A percentile compares a stretch with the other conserved stretches of the same genome.
phyloP scores from a whole-genome alignment of 768 basidiomycete species.

The Rhizopogon vesiculosus region DNA sequence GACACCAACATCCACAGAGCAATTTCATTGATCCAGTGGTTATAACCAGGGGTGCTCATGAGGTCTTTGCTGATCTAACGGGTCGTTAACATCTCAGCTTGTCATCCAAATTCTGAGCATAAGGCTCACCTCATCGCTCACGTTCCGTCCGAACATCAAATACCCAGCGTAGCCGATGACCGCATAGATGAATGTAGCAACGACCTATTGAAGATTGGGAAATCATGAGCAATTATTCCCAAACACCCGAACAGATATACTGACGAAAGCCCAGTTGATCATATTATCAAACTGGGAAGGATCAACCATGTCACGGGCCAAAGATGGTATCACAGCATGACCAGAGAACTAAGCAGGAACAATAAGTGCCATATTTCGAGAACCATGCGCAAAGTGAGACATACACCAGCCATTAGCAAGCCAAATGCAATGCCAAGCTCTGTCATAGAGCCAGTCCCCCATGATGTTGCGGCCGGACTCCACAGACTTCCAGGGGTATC shows the following conservation, averaged over 20 bases:
- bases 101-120: neutral
- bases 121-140: slow-evolving; percentile 70
- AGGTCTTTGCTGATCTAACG: slow-evolving; percentile 79
- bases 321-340: slow-evolving; percentile 86
- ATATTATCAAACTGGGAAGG: slow-evolving; percentile 72
- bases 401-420: slow-evolving; percentile 87
- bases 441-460: slow-evolving; percentile 45
- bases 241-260: slow-evolving; percentile 18
- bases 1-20: slow-evolving; percentile 87
- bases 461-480: slow-evolving; percentile 64
- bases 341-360: slow-evolving; percentile 64
- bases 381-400: slow-evolving; percentile 1
- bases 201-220: slow-evolving; percentile 32
- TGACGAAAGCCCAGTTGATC: slow-evolving; percentile 83
- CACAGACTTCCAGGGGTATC: slow-evolving; percentile 79
- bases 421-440: slow-evolving; percentile 81
- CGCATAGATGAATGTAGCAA: slow-evolving; percentile 60
- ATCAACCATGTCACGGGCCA: slow-evolving; percentile 86
- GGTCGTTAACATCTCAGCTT: neutral
- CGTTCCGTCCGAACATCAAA: slow-evolving; percentile 80
- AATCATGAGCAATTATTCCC: neutral
- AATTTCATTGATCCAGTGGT: slow-evolving; percentile 59
- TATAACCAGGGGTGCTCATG: slow-evolving; percentile 68
- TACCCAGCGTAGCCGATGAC: slow-evolving; percentile 81
- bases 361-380: neutral